These are phyloP conservation scores for Naematelia aurantialba DNA, from an alignment of 768 basidiomycete genomes.

Conservation along the genomic window DNA sequence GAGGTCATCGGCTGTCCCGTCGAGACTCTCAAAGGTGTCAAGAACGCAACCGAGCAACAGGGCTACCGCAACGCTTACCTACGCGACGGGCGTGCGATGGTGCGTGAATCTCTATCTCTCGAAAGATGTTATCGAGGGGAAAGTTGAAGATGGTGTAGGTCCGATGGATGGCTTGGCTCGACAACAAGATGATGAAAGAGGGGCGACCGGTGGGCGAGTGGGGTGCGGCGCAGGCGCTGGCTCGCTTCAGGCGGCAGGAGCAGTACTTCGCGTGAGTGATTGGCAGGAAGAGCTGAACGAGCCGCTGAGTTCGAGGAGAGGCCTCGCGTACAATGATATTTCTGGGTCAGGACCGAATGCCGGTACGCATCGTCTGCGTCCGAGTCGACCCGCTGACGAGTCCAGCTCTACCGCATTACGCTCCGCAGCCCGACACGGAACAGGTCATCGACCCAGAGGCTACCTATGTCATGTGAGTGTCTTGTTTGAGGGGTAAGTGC, in stretches of 20 bases:
- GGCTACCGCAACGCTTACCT: constrained; percentile 80
- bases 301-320: constrained; percentile 37
- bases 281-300: constrained; percentile 48
- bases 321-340: constrained; percentile 55
- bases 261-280: constrained; percentile 42
- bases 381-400: background rate
- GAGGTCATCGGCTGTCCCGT: constrained; percentile 63
- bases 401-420: constrained; percentile 84
- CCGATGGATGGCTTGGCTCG: constrained; percentile 84
- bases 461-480: constrained; percentile 80
- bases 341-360: constrained; percentile 86
- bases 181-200: constrained; percentile 68
- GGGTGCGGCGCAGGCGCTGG: constrained; percentile 77
- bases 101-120: constrained; percentile 12
- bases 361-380: constrained; percentile 51
- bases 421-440: constrained; percentile 67
- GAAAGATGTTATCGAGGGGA: constrained; percentile 6
- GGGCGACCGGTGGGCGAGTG: constrained; percentile 79
- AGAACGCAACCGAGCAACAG: constrained; percentile 80
- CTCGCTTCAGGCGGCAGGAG: constrained; percentile 36
- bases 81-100: constrained; percentile 75
- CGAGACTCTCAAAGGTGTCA: constrained; percentile 75
- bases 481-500: constrained; percentile 13
- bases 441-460: constrained; percentile 68
- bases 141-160: too few relatives aligned